Evolutionary conservation across 2,329 filamentous ascomycete genomes (phyloP).

Genomic region (Trichoderma citrinoviride): DNA sequence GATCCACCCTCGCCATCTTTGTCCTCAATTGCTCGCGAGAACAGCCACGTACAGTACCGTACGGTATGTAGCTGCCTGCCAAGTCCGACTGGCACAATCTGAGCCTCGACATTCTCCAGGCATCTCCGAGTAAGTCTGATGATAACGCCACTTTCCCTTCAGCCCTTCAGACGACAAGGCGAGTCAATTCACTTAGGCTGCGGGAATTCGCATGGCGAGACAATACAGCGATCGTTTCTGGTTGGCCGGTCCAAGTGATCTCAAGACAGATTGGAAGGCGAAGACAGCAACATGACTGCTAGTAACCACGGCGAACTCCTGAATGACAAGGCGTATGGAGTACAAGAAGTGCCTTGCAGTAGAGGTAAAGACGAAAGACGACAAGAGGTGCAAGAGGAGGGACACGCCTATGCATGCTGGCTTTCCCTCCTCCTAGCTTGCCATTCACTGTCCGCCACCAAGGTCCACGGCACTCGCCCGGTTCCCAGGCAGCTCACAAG

Average conservation of each 20-base stretch:
- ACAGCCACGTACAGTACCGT: background rate
- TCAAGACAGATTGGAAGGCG: background rate
- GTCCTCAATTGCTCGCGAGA: background rate
- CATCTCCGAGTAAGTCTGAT: background rate
- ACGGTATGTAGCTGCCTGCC: background rate
- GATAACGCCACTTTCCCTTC: background rate
- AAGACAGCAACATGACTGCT: background rate
- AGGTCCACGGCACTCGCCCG: background rate
- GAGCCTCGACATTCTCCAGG: background rate
- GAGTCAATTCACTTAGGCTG: slow-evolving; percentile 1
- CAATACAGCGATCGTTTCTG: background rate
- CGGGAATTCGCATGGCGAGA: slow-evolving; percentile 18
- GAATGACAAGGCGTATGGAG: background rate
- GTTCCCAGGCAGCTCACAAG: background rate
- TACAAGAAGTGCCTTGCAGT: background rate
- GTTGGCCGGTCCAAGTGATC: background rate
- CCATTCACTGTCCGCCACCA: background rate
- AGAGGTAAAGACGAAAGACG: background rate
- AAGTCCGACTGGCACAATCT: background rate
- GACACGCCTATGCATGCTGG: no score
- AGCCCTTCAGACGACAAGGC: background rate
- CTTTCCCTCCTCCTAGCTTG: no score
- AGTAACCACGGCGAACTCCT: background rate
- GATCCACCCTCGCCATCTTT: background rate
- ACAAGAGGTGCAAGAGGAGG: background rate